Conservation (phyloP, 768 basidiomycete genomes). For the Agrocybe praecox region DNA sequence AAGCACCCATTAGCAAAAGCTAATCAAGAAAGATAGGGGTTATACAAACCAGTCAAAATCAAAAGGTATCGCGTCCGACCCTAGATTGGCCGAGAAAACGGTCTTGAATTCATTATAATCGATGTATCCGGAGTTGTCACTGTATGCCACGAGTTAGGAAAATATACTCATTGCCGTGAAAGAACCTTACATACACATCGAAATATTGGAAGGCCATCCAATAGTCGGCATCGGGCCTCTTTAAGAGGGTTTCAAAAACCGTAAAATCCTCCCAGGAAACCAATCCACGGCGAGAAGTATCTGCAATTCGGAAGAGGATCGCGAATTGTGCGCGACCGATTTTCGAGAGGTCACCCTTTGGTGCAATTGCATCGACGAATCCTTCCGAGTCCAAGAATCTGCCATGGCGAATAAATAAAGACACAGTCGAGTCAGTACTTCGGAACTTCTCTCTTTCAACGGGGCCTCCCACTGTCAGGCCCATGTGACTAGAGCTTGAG, state of each 20-base stretch:
- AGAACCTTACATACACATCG: constrained; percentile 72
- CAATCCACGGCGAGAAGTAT: constrained; percentile 71
- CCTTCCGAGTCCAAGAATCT: constrained; percentile 87
- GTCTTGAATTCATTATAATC: constrained; percentile 94
- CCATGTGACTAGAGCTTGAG: constrained; percentile 19
- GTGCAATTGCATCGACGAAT: constrained; percentile 96
- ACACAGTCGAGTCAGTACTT: constrained; percentile 11
- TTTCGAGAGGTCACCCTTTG: constrained; percentile 79
- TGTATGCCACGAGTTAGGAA: constrained; percentile 30
- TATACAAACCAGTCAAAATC: constrained; percentile 79
- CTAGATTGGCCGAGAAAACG: constrained; percentile 82
- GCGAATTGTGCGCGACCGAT: constrained; percentile 89
- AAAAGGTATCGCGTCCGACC: constrained; percentile 85
- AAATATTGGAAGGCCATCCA: constrained; percentile 97
- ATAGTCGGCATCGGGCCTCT: constrained; percentile 95
- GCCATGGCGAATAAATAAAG: constrained; percentile 16
- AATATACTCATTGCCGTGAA: neutral
- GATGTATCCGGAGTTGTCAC: constrained; percentile 91
- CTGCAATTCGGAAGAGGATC: constrained; percentile 89
- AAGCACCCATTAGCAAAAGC: constrained; percentile 1
- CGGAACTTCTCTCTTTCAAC: constrained; percentile 6
- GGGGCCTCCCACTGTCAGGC: constrained; percentile 14
- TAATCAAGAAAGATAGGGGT: neutral
- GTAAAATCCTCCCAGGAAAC: constrained; percentile 96
- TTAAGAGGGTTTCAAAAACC: constrained; percentile 91